Evolutionary conservation across 352 stramenopile species (phyloP).

Genomic region (Globisporangium abappressorium): DNA sequence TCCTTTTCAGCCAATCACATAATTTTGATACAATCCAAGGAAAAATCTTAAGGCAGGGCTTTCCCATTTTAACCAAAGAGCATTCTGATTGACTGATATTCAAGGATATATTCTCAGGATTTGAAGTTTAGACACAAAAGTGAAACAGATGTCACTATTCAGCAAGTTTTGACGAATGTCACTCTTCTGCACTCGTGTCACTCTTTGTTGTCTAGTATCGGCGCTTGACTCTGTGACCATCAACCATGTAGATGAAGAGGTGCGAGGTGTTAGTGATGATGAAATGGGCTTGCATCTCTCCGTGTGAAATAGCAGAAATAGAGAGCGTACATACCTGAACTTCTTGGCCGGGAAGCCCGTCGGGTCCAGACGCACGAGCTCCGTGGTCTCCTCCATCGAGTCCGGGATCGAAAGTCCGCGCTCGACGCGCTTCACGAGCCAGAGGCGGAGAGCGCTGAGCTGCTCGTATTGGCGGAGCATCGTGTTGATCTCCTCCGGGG

Average conservation of each 20-base stretch:
- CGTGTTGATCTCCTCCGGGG: constrained; percentile 83
- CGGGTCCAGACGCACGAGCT: constrained; percentile 76
- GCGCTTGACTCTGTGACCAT: constrained; percentile 57
- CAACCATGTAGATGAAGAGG: not conserved
- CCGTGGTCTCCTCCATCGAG: constrained; percentile 73
- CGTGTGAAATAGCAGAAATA: not conserved
- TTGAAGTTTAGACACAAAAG: constrained; percentile 8
- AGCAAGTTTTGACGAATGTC: no score
- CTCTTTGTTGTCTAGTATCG: constrained; percentile 40
- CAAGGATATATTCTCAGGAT: not conserved
- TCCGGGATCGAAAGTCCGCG: constrained; percentile 69
- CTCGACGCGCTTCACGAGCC: constrained; percentile 81
- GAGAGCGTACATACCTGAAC: constrained; percentile 48
- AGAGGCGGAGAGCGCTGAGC: constrained; percentile 65
- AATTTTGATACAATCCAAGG: not conserved
- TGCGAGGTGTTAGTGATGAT: not conserved
- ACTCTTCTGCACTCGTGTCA: not conserved
- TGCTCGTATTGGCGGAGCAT: constrained; percentile 86
- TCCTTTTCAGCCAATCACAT: constrained; percentile 7
- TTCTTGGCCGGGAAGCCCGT: constrained; percentile 85
- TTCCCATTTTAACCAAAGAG: not conserved
- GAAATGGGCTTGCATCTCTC: not conserved
- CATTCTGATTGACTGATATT: constrained; percentile 7
- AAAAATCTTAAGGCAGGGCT: constrained; percentile 11
- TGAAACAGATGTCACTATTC: not conserved